phyloP scores from a whole-genome alignment of 805 yeast genomes.

The Priceomyces melissophilus region DNA sequence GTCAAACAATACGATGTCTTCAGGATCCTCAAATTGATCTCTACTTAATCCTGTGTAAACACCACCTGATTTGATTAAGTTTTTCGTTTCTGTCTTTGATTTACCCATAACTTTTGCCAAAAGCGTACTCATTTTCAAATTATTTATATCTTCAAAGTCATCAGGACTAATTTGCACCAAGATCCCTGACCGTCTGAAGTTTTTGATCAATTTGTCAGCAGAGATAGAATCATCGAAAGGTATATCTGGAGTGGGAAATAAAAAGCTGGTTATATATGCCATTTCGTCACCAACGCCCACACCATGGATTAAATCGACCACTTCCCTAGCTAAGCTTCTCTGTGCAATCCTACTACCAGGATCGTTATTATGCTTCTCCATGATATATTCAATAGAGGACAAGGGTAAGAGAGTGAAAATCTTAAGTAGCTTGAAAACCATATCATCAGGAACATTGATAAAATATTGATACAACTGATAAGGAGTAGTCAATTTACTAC shows the following conservation, averaged over 20 bases:
- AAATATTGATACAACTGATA: constrained; percentile 84
- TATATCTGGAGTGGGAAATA: constrained; percentile 58
- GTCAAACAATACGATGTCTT: constrained; percentile 47
- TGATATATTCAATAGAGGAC: constrained; percentile 49
- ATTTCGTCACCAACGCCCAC: constrained; percentile 68
- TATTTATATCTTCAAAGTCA: constrained; percentile 30
- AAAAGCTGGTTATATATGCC: constrained; percentile 58
- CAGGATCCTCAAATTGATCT: constrained; percentile 46
- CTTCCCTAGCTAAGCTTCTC: constrained; percentile 72
- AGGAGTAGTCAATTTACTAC: constrained; percentile 67
- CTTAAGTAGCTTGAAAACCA: constrained; percentile 63
- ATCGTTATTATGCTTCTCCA: constrained; percentile 49
- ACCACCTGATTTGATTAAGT: constrained; percentile 66
- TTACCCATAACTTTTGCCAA: constrained; percentile 47
- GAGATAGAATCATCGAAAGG: constrained; percentile 45
- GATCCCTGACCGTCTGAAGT: constrained; percentile 59
- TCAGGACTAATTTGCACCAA: constrained; percentile 33
- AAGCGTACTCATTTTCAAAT: constrained; percentile 49
- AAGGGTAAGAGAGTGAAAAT: constrained; percentile 78
- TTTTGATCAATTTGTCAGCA: constrained; percentile 48
- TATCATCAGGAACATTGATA: constrained; percentile 73
- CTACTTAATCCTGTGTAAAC: constrained; percentile 66
- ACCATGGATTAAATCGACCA: constrained; percentile 87
- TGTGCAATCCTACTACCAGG: constrained; percentile 76
- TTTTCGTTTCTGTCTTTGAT: constrained; percentile 56